phyloP scores from a whole-genome alignment of 2,329 filamentous ascomycete genomes.

The Tolypocladium cylindrosporum region DNA sequence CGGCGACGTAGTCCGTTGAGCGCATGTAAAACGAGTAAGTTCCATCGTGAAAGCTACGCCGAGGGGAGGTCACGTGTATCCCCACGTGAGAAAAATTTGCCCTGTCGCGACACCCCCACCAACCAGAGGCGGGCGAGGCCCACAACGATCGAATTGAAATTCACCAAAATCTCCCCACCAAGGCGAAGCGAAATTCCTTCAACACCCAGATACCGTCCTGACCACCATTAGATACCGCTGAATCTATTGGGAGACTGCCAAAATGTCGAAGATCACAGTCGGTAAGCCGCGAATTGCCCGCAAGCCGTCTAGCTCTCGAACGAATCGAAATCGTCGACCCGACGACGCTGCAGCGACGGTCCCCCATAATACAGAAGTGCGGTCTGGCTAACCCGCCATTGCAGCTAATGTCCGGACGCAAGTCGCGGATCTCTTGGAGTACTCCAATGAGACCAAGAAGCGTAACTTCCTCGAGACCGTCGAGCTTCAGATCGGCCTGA shows the following conservation, averaged over 20 bases:
- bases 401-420: conserved; percentile 87
- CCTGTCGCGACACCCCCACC: conserved; percentile 19
- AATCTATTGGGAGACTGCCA: conserved; percentile 82
- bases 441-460: conserved; percentile 93
- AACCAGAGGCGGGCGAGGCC: conserved; percentile 9
- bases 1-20: not conserved
- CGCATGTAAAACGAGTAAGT: conserved; percentile 1
- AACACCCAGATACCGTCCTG: conserved; percentile 21
- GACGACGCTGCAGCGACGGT: not conserved
- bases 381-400: conserved; percentile 17
- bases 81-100: conserved; percentile 25
- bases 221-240: conserved; percentile 60
- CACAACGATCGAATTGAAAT: conserved; percentile 11
- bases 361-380: not conserved
- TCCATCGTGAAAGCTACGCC: not conserved
- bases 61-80: conserved; percentile 16
- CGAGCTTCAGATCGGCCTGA: conserved; percentile 84
- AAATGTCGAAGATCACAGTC: conserved; percentile 81
- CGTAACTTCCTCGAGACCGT: conserved; percentile 95
- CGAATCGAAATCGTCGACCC: not conserved
- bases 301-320: not conserved
- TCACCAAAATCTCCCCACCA: conserved; percentile 10
- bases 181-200: conserved; percentile 6
- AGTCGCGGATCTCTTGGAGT: conserved; percentile 87
- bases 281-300: conserved; percentile 29